These are phyloP conservation scores for Tilletia caries DNA, from an alignment of 1,284 basidiomycete genomes.

Conservation along the genomic window DNA sequence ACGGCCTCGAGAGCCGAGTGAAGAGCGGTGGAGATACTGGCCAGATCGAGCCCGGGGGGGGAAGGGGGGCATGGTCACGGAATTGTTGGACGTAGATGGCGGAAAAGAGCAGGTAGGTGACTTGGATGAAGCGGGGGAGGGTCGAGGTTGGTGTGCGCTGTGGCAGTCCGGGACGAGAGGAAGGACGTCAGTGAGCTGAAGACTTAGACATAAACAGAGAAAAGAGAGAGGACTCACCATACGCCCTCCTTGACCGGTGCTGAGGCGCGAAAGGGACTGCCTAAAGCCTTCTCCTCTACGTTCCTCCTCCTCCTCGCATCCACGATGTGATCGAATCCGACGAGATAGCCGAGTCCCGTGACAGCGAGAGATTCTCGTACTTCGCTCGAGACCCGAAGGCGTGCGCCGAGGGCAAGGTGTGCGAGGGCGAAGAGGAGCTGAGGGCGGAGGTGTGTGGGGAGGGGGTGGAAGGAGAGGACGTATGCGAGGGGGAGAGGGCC, in stretches of 20 bases:
- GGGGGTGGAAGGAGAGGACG: conserved; percentile 10
- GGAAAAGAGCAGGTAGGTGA: conserved; percentile 82
- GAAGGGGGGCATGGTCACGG: conserved; percentile 57
- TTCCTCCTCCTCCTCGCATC: conserved; percentile 10
- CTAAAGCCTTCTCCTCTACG: conserved; percentile 3
- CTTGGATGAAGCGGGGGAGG: conserved; percentile 77
- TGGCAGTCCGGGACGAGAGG: no score
- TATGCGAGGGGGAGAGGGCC: neutral
- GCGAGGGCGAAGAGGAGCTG: conserved; percentile 55
- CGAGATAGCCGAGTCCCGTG: conserved; percentile 89
- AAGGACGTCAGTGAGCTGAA: no score
- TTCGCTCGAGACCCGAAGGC: conserved; percentile 84
- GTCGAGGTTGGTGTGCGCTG: conserved; percentile 73
- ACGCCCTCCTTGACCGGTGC: conserved; percentile 2
- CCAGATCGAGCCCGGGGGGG: conserved; percentile 9
- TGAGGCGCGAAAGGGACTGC: no score
- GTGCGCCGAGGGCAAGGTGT: conserved; percentile 60
- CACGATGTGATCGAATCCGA: conserved; percentile 72
- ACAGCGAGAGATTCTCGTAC: conserved; percentile 78
- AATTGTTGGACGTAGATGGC: conserved; percentile 90
- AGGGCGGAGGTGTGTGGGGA: conserved; percentile 46
- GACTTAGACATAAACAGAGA: no score
- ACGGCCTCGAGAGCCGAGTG: conserved; percentile 21
- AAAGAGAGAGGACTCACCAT: conserved; percentile 22
- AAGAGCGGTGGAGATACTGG: neutral